phyloP scores from a whole-genome alignment of 2,329 filamentous ascomycete species.

The Lasiodiplodia citricola region DNA sequence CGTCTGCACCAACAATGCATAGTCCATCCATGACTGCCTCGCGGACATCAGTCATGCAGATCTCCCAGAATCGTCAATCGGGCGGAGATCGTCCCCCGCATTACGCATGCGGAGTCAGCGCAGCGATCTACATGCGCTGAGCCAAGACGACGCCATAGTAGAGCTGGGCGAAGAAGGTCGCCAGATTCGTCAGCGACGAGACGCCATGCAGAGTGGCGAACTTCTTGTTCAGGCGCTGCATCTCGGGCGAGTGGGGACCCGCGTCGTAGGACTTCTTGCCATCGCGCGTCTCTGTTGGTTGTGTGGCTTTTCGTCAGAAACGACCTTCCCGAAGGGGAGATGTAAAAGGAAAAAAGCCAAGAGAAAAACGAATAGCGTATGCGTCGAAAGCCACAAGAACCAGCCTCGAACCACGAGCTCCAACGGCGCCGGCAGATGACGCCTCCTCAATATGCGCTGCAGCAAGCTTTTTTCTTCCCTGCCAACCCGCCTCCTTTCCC shows the following conservation, averaged over 20 bases:
- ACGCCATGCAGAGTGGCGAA: conserved; percentile 83
- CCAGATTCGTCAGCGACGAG: conserved; percentile 79
- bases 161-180: conserved; percentile 70
- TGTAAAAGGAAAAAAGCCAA: not conserved
- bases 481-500: conserved; percentile 53
- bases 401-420: not conserved
- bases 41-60: not conserved
- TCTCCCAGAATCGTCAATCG: not conserved
- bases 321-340: not conserved
- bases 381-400: not conserved
- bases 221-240: conserved; percentile 60
- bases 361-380: not conserved
- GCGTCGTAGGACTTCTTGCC: conserved; percentile 85
- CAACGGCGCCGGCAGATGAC: not conserved
- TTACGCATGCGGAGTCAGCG: not conserved
- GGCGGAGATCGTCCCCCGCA: not conserved
- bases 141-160: conserved; percentile 80
- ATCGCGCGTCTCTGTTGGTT: conserved; percentile 73
- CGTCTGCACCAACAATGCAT: not conserved
- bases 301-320: not conserved
- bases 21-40: not conserved
- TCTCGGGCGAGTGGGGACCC: conserved; percentile 81
- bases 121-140: conserved; percentile 55
- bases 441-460: not conserved
- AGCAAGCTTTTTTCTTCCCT: conserved; percentile 33